Conservation (phyloP, 306 rosid genomes). For the Begonia masoniana region DNA sequence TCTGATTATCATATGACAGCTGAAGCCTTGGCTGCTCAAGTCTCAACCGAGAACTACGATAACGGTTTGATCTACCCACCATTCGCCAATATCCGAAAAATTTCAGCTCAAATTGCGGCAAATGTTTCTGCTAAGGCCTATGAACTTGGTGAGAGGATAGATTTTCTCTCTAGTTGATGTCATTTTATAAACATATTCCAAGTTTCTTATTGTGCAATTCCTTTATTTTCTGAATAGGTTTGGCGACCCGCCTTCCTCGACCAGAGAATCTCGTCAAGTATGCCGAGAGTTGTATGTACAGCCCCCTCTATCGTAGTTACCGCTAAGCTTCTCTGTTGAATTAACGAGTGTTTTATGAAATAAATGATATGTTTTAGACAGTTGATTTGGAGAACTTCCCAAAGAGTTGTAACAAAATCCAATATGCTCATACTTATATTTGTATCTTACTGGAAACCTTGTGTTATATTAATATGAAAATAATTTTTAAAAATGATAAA, state of each 20-base stretch:
- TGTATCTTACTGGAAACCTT: too few species aligned
- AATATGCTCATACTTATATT: too few species aligned
- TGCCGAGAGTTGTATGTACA: conserved; percentile 94
- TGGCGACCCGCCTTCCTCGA: conserved; percentile 84
- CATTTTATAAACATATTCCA: not conserved
- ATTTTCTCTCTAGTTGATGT: not conserved
- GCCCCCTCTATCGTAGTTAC: conserved; percentile 52
- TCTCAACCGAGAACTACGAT: conserved; percentile 40
- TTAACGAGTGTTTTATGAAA: too few species aligned
- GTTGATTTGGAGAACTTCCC: too few species aligned
- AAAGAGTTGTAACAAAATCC: too few species aligned
- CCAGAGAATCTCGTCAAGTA: conserved; percentile 60
- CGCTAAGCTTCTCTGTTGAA: conserved; percentile 7
- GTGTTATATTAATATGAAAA: too few species aligned
- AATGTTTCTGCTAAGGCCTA: conserved; percentile 84
- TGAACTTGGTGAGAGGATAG: conserved; percentile 45
- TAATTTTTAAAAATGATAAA: too few species aligned
- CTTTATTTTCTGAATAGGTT: conserved; percentile 25
- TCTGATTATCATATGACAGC: conserved; percentile 26
- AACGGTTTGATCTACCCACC: conserved; percentile 68
- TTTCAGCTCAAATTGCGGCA: conserved; percentile 77
- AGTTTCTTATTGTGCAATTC: not conserved
- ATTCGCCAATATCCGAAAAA: conserved; percentile 60
- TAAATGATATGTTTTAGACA: too few species aligned
- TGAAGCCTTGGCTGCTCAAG: conserved; percentile 65